Conservation (phyloP, 441 rosid genomes). For the Pelargonium australe region DNA sequence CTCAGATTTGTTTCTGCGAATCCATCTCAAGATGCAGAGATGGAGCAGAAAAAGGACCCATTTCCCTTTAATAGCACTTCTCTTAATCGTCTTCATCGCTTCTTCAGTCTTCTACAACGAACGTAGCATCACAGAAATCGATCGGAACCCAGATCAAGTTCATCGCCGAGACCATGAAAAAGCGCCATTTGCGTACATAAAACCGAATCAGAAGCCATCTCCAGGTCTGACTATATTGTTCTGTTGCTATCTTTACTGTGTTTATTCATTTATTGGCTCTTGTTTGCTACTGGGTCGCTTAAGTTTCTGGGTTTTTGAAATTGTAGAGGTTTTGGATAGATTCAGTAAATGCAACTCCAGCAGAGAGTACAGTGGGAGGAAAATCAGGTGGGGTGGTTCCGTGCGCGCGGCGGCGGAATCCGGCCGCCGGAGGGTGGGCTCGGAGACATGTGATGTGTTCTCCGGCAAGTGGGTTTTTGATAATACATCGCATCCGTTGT, state of each 20-base stretch:
- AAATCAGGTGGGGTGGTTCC: conserved; percentile 43
- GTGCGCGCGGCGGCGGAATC: conserved; percentile 14
- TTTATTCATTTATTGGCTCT: neutral
- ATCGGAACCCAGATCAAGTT: conserved; percentile 27
- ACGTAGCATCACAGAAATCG: conserved; percentile 49
- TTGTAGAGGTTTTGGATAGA: conserved; percentile 67
- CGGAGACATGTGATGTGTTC: conserved; percentile 67
- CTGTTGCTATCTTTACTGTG: neutral
- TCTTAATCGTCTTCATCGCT: conserved; percentile 40
- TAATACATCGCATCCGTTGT: conserved; percentile 56
- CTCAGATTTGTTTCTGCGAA: neutral
- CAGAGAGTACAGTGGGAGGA: conserved; percentile 56
- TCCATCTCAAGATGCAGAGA: conserved; percentile 43
- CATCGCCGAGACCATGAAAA: conserved; percentile 19
- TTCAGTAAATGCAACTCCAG: conserved; percentile 67
- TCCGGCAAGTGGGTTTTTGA: conserved; percentile 88
- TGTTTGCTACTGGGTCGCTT: neutral
- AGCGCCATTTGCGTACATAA: conserved; percentile 31
- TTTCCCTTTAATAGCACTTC: conserved; percentile 42
- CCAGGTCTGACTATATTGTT: conserved; percentile 31
- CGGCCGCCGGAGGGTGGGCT: conserved; percentile 27
- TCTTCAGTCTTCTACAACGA: conserved; percentile 53
- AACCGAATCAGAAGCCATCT: conserved; percentile 43
- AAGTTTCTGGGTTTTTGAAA: conserved; percentile 4
- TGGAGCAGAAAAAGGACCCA: conserved; percentile 67